A percentile compares a stretch with the other conserved stretches of the same genome.
Conservation (phyloP, 306 rosid species). For the Lagenaria siceraria region DNA sequence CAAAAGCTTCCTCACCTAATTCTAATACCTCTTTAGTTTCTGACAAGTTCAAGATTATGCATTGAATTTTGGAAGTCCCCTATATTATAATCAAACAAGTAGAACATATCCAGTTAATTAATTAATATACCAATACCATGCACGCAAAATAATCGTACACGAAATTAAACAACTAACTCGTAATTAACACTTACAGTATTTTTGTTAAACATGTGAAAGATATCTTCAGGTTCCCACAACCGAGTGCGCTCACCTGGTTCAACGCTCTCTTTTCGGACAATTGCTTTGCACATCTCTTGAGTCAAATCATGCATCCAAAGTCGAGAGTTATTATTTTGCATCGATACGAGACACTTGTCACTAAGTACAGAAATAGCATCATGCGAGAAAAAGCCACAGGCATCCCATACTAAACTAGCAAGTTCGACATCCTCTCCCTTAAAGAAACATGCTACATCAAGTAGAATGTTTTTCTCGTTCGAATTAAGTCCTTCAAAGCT, state of each 20-base stretch:
- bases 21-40: not conserved
- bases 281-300: not conserved
- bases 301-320: not conserved
- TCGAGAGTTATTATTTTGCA: no score
- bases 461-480: not conserved
- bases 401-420: not conserved
- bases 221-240: not conserved
- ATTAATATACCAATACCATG: no score
- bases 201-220: no score
- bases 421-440: not conserved
- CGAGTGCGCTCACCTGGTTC: not conserved
- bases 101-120: no score
- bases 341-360: not conserved
- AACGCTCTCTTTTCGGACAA: not conserved
- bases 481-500: not conserved
- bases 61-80: not conserved
- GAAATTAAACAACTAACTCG: no score
- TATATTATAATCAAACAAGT: not conserved
- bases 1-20: not conserved
- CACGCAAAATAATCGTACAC: no score
- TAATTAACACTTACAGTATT: not conserved
- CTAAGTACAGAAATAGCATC: not conserved
- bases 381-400: not conserved
- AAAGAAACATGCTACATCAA: not conserved
- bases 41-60: not conserved